phyloP scores from a whole-genome alignment of 257 asterid genomes.

The Lycium barbarum region DNA sequence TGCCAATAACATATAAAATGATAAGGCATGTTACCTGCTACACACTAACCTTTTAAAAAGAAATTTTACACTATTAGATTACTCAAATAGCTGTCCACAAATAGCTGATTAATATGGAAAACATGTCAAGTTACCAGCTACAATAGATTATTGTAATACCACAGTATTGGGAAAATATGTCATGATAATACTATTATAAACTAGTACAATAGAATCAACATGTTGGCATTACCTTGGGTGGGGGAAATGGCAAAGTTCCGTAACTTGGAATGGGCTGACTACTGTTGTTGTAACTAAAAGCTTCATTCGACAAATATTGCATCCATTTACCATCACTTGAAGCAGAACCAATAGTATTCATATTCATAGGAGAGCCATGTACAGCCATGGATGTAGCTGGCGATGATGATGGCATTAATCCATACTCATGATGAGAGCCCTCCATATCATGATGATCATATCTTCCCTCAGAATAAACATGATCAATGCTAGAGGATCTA shows the following conservation, averaged over 20 bases:
- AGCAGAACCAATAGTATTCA: background rate
- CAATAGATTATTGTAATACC: background rate
- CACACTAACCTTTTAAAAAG: too few species aligned
- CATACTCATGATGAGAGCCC: constrained; percentile 30
- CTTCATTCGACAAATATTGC: constrained; percentile 82
- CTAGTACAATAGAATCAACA: background rate
- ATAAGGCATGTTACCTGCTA: background rate
- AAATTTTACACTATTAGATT: background rate
- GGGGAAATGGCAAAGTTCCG: constrained; percentile 56
- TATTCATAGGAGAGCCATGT: constrained; percentile 43
- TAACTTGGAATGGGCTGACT: constrained; percentile 50
- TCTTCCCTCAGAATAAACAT: constrained; percentile 52
- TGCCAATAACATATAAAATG: too few species aligned
- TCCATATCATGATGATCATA: constrained; percentile 37
- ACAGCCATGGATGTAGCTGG: constrained; percentile 42
- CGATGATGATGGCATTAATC: constrained; percentile 20
- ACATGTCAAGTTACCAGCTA: background rate
- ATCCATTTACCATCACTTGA: constrained; percentile 68
- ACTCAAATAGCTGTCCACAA: too few species aligned
- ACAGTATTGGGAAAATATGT: too few species aligned
- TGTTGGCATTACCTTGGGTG: constrained; percentile 65
- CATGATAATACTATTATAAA: too few species aligned
- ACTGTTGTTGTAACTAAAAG: constrained; percentile 45
- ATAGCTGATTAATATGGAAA: too few species aligned
- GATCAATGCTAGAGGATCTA: constrained; percentile 63